Base-by-base conservation (phyloP, 345 rosid species). In the Acer saccharum region DNA sequence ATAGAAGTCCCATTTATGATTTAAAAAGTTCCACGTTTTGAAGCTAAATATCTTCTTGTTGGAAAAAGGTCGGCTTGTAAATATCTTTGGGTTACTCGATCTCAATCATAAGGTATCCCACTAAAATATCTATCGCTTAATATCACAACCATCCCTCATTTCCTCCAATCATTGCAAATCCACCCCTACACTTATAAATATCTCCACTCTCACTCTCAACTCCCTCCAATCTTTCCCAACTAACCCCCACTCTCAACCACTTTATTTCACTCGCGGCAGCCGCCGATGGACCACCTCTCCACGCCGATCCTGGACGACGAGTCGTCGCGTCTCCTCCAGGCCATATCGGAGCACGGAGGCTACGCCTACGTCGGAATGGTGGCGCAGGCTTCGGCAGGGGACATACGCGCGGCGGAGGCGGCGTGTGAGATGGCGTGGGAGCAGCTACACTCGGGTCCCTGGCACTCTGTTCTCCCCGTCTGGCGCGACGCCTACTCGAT, bases 341-440 rank as follows among this genome's bases (percentile, higher is more conserved):
- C 93, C 50, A 86, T 95, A 67, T 80, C 89, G n/a, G 85, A 86
- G 77, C 89, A 92, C 73, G 97, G 98, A 57, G 99, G 99, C 16
- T 95, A 93, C 80, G 94, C 93, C 74, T 95, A 83, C 79, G 88
- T 90, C 72, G 82, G 98, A 76, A 91, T 89, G 93, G 83, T 92
- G 32, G 75, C 90, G 1, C 87, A 87, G 58, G 97, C 99, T 4
- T 88, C 84, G 52, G 55, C 88, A 60, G 99, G 95, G 8, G 97
- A 95, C 86, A 78, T 73, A 63, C 82, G 93, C n/a, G 93, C 98
- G 25, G 99, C 99, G 21, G 99, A 95, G 93, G 97, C 90, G 43
- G 94, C 99, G 67, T 88, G 89, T 60, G 99, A 95, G 84, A 89
- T 95, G 98, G 97, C 99, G 4, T 95, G 99, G 99, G 99, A 95